phyloP scores from a whole-genome alignment of 176 grass and related monocot genomes.

The Melocanna baccifera region DNA sequence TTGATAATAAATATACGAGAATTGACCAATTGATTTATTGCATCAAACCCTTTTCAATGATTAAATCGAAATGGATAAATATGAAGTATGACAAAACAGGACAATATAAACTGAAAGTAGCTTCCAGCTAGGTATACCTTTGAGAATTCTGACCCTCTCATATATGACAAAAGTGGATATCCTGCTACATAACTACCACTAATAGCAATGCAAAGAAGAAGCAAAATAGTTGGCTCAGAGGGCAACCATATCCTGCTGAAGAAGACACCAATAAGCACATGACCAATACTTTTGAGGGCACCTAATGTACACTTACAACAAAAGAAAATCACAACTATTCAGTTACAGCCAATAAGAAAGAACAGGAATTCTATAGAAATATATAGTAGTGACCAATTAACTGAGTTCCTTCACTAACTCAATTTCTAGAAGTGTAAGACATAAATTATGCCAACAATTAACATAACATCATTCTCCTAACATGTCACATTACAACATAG shows the following conservation, averaged over 20 bases:
- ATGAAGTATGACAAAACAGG: conserved; percentile 12
- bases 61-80: neutral
- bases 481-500: conserved; percentile 29
- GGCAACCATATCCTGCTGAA: conserved; percentile 9
- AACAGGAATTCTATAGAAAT: neutral
- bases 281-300: neutral
- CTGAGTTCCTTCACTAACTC: conserved; percentile 32
- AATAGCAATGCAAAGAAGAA: neutral
- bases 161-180: conserved; percentile 23
- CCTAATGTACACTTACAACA: neutral
- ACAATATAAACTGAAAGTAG: conserved; percentile 19
- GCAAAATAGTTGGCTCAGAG: neutral
- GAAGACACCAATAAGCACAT: conserved; percentile 4
- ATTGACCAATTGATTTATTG: neutral
- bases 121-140: neutral
- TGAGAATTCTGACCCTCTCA: neutral
- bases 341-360: neutral
- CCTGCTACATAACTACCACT: conserved; percentile 16
- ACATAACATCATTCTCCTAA: conserved; percentile 43
- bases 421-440: conserved; percentile 23
- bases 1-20: neutral
- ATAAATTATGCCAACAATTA: conserved; percentile 43
- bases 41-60: neutral
- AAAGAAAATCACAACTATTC: neutral
- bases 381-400: conserved; percentile 1